A percentile compares a stretch with the other conserved stretches of the same genome.
These are phyloP conservation scores for Alternaria panax DNA, from an alignment of 2,329 filamentous ascomycete species.

Conservation along the genomic window DNA sequence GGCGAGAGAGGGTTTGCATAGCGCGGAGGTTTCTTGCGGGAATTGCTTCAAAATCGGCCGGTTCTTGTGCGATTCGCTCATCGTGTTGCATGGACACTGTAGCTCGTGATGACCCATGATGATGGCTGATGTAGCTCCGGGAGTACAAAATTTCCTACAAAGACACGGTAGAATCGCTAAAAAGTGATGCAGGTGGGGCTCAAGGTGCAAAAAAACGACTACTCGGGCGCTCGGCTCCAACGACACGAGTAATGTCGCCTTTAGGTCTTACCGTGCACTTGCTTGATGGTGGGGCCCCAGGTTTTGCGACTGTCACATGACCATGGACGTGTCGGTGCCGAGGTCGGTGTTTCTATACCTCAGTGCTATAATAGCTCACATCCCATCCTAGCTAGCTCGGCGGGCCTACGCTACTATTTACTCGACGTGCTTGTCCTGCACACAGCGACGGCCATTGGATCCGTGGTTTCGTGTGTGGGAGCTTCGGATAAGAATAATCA, in stretches of 20 bases:
- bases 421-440: no score
- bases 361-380: neutral
- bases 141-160: neutral
- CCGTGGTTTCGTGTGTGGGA: neutral
- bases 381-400: no score
- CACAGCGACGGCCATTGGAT: neutral
- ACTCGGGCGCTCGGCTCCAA: neutral
- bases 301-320: neutral
- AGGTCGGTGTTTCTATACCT: neutral
- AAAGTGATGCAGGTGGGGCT: neutral
- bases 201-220: neutral
- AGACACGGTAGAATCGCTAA: neutral
- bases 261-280: neutral
- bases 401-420: no score
- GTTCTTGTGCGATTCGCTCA: no score
- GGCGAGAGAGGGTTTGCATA: no score
- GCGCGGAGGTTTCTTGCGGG: no score
- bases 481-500: neutral
- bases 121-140: neutral
- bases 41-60: no score
- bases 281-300: no score
- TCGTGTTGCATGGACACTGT: no score
- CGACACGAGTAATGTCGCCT: neutral
- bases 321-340: neutral
- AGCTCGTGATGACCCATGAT: no score